These are phyloP conservation scores for Corchorus capsularis DNA, from an alignment of 345 rosid species.

Conservation along the genomic window DNA sequence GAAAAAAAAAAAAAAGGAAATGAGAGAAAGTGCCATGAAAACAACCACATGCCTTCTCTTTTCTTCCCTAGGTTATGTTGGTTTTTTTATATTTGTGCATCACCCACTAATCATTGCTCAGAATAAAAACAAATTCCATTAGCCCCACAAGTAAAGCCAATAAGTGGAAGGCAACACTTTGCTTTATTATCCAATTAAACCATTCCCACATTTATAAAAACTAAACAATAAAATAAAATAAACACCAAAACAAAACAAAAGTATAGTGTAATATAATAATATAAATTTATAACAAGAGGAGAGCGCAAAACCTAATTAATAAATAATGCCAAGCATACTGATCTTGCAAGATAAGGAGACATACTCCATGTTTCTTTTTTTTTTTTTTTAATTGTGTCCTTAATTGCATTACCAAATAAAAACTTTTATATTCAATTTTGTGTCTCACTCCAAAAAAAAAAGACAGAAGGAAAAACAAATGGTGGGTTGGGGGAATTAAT, in stretches of 20 bases:
- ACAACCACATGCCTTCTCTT: constrained; percentile 27
- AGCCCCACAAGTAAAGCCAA: constrained; percentile 29
- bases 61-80: neutral
- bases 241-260: neutral
- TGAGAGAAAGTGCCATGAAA: constrained; percentile 29
- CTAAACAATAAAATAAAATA: neutral
- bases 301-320: neutral
- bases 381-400: neutral
- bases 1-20: neutral
- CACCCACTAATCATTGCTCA: constrained; percentile 42
- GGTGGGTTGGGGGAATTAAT: too few species aligned
- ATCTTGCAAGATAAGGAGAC: constrained; percentile 36
- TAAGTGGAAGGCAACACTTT: constrained; percentile 39
- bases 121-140: constrained; percentile 42
- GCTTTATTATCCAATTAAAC: constrained; percentile 21
- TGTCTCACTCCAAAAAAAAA: too few species aligned
- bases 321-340: neutral
- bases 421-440: too few species aligned
- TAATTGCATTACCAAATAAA: neutral
- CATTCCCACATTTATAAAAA: constrained; percentile 7
- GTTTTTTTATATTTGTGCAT: neutral
- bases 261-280: neutral
- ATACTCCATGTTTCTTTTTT: neutral
- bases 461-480: too few species aligned
- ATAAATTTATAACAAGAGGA: neutral